phyloP scores from a whole-genome alignment of 306 rosid genomes.

The Myrica gale region DNA sequence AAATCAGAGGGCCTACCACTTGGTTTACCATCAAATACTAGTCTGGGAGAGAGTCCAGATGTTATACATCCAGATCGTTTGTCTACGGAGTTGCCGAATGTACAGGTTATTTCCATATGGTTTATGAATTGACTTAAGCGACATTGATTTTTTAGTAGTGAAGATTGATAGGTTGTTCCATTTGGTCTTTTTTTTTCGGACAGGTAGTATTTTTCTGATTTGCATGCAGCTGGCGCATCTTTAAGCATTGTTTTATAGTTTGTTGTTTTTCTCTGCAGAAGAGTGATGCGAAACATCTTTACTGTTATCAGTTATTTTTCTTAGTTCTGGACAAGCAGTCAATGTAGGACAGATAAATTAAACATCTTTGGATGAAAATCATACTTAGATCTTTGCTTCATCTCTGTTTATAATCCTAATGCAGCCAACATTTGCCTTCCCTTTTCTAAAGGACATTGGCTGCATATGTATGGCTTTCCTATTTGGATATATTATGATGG shows the following conservation, averaged over 20 bases:
- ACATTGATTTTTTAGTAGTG: not conserved
- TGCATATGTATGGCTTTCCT: not conserved
- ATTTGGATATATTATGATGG: slow-evolving; percentile 4
- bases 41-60: slow-evolving; percentile 37
- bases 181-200: not conserved
- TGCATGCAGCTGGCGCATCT: not conserved
- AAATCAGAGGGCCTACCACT: slow-evolving; percentile 52
- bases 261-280: slow-evolving; percentile 37
- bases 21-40: slow-evolving; percentile 47
- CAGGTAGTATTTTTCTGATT: slow-evolving; percentile 11
- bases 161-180: not conserved
- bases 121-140: slow-evolving; percentile 12
- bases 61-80: slow-evolving; percentile 34
- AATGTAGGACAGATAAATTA: slow-evolving; percentile 31
- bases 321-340: slow-evolving; percentile 35
- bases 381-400: slow-evolving; percentile 23
- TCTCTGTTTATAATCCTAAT: slow-evolving; percentile 1
- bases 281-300: slow-evolving; percentile 25
- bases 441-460: slow-evolving; percentile 1
- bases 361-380: slow-evolving; percentile 46
- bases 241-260: not conserved
- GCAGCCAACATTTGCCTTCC: not conserved
- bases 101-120: slow-evolving; percentile 45
- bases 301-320: slow-evolving; percentile 1
- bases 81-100: slow-evolving; percentile 48